These are phyloP conservation scores for Mastigamoeba balamuthi DNA, from an alignment of 78 protist species.

Conservation along the genomic window DNA sequence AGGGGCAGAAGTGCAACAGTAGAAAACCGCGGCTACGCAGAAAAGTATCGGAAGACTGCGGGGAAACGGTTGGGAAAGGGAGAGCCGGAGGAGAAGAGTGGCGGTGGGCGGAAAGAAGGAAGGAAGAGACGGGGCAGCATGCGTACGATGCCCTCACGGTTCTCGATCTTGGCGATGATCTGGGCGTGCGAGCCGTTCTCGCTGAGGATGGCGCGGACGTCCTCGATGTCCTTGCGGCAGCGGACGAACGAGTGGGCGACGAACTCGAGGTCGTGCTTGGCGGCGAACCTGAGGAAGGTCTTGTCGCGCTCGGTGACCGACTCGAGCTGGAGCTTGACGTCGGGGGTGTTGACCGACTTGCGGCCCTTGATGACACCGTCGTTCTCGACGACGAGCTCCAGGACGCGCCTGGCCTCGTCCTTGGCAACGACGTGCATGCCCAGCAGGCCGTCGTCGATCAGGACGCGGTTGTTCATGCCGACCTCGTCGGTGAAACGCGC, in stretches of 20 bases:
- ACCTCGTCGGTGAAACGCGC: conserved; percentile 14
- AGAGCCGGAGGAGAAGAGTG: no score
- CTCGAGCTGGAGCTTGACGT: conserved; percentile 36
- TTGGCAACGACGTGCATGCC: conserved; percentile 9
- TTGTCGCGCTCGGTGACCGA: conserved; percentile 73
- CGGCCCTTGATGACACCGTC: conserved; percentile 44
- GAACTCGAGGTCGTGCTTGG: conserved; percentile 17
- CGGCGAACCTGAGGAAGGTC: conserved; percentile 42
- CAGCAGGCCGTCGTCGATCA: conserved; percentile 63
- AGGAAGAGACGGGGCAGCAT: no score
- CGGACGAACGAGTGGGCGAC: conserved; percentile 36
- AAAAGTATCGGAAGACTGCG: no score
- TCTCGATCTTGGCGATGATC: conserved; percentile 88
- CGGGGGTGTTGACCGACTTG: conserved; percentile 77
- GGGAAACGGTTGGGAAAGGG: no score
- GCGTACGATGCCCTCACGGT: conserved; percentile 74
- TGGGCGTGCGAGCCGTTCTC: neutral
- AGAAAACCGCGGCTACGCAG: no score
- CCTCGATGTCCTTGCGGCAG: neutral
- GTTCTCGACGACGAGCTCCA: conserved; percentile 21
- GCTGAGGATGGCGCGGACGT: neutral
- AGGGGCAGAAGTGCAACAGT: no score
- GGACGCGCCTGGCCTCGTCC: neutral
- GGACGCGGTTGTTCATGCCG: neutral
- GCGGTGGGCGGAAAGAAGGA: no score